Percentiles rank a stretch among this genome's conserved stretches.
phyloP scores from a whole-genome alignment of 345 rosid genomes.

The Salix viminalis region DNA sequence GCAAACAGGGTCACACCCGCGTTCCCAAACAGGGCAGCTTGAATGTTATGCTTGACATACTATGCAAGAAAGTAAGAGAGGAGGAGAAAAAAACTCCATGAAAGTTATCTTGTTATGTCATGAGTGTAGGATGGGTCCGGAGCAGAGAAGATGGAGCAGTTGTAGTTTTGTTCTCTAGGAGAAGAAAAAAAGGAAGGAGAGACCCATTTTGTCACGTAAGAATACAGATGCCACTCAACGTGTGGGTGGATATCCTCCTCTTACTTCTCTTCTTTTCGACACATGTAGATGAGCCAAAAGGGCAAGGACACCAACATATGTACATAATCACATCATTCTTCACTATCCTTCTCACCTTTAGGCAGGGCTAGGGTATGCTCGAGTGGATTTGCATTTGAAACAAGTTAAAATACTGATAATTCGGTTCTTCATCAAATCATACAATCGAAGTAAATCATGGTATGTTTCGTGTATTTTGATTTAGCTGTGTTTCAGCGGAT shows the following conservation, averaged over 20 bases:
- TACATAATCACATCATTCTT: not conserved
- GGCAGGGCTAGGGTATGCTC: not conserved
- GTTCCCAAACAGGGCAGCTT: too few species aligned
- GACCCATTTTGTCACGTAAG: not conserved
- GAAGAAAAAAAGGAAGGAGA: not conserved
- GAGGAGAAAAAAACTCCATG: not conserved
- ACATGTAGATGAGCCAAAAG: not conserved
- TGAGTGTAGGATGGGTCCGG: not conserved
- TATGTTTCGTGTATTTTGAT: too few species aligned
- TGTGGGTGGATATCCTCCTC: not conserved
- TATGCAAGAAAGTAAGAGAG: too few species aligned
- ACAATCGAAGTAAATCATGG: too few species aligned
- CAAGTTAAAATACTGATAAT: not conserved
- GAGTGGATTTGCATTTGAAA: not conserved
- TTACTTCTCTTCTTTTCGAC: not conserved
- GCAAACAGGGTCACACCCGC: too few species aligned
- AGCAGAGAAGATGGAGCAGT: not conserved
- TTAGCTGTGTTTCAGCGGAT: too few species aligned
- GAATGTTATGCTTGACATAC: not conserved
- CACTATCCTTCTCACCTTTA: not conserved
- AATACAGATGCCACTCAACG: not conserved
- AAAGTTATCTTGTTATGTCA: not conserved
- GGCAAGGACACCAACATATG: not conserved
- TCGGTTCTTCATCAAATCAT: too few species aligned
- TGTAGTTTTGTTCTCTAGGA: not conserved